A percentile compares a stretch with the other conserved stretches of the same genome.
phyloP scores from a whole-genome alignment of 140 eudicot species.

The Anethum foeniculum region DNA sequence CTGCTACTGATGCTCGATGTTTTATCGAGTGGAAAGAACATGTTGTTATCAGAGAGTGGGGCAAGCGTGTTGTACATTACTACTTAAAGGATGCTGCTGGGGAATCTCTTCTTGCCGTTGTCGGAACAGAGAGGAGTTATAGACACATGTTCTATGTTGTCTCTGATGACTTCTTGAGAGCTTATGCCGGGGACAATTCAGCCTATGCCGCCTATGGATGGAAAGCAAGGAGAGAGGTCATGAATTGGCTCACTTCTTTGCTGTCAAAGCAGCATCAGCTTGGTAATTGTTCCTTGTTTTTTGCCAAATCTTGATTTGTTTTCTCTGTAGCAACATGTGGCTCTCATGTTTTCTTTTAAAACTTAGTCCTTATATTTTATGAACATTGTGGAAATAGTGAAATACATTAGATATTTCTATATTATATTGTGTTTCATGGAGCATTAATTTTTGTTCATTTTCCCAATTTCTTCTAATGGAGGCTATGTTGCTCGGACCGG shows the following conservation, averaged over 20 bases:
- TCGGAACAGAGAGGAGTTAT: constrained; percentile 95
- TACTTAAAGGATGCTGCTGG: constrained; percentile 76
- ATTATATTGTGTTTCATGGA: not conserved
- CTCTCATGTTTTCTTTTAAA: not conserved
- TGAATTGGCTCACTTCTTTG: constrained; percentile 98
- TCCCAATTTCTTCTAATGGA: not conserved
- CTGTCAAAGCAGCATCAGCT: constrained; percentile 68
- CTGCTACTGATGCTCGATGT: constrained; percentile 29
- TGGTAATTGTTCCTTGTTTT: constrained; percentile 29
- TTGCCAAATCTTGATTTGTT: not conserved
- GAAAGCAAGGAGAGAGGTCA: constrained; percentile 99
- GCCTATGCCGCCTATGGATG: constrained; percentile 74
- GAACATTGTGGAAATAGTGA: constrained; percentile 9
- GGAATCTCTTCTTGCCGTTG: constrained; percentile 75
- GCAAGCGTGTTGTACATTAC: constrained; percentile 90
- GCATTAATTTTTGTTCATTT: not conserved
- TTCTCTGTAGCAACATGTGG: not conserved
- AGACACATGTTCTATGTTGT: constrained; percentile 99
- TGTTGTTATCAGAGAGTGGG: constrained; percentile 82
- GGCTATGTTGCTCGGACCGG: not conserved
- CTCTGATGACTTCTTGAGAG: constrained; percentile 79
- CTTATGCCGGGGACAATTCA: constrained; percentile 43
- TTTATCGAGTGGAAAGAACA: constrained; percentile 98
- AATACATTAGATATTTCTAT: constrained; percentile 1
- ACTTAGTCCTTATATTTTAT: not conserved